These are phyloP conservation scores for Darksidea phi DNA, from an alignment of 495 filamentous ascomycete species.

Conservation along the genomic window DNA sequence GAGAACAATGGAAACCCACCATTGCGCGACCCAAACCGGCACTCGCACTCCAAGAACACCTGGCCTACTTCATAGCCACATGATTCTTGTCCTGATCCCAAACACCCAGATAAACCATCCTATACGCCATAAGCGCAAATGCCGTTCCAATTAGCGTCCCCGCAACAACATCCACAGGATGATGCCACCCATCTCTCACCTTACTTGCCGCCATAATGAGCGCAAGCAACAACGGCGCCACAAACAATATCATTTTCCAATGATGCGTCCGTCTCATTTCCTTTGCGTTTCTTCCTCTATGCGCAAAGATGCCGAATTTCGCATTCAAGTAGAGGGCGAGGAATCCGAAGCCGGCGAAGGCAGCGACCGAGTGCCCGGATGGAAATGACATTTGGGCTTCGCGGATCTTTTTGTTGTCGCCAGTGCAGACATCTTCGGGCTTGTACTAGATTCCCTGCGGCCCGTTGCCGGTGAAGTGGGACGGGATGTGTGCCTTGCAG, in stretches of 20 bases:
- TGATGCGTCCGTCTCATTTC: conserved; percentile 3
- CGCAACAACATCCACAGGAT: conserved; percentile 60
- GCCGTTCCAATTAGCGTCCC: conserved; percentile 58
- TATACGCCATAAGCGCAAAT: conserved; percentile 58
- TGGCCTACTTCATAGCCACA: background rate
- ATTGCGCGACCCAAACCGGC: too few species aligned
- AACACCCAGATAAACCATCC: conserved; percentile 51
- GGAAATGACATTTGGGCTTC: conserved; percentile 57
- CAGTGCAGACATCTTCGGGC: conserved; percentile 2
- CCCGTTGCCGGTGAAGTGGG: background rate
- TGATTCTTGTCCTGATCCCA: conserved; percentile 4
- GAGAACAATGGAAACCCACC: too few species aligned
- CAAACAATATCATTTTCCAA: conserved; percentile 45
- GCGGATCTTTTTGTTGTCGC: conserved; percentile 39
- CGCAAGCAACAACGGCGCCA: conserved; percentile 45
- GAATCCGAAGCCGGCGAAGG: conserved; percentile 59
- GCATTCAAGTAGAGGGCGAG: conserved; percentile 64
- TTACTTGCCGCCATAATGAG: conserved; percentile 19
- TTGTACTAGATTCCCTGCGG: background rate
- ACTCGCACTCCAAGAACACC: too few species aligned
- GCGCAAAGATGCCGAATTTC: conserved; percentile 58
- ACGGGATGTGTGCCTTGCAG: conserved; percentile 48
- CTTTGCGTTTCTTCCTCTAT: background rate
- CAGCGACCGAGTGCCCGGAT: conserved; percentile 57
- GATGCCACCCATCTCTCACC: conserved; percentile 46